These are phyloP conservation scores for Phaeosphaeria sp. DNA, from an alignment of 2,329 filamentous ascomycete species.

Conservation along the genomic window DNA sequence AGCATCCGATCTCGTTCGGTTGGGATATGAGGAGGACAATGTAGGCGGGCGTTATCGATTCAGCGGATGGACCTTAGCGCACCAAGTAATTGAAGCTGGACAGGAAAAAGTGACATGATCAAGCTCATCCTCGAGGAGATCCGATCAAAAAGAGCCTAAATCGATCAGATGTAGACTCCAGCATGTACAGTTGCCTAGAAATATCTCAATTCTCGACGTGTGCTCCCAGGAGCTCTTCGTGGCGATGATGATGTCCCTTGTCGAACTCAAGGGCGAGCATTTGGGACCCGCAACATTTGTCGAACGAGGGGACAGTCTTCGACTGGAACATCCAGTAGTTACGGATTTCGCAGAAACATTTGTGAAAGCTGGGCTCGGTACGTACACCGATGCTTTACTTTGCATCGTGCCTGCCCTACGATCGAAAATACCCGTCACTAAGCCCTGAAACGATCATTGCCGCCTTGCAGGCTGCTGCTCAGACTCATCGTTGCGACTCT, in stretches of 20 bases:
- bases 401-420: neutral
- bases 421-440: neutral
- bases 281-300: neutral
- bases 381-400: neutral
- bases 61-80: no score
- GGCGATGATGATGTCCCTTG: neutral
- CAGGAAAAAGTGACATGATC: no score
- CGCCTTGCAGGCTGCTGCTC: neutral
- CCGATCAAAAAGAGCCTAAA: neutral
- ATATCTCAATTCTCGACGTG: neutral
- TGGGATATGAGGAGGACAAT: no score
- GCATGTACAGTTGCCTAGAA: neutral
- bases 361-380: neutral
- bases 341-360: neutral
- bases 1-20: no score
- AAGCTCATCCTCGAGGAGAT: no score
- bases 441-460: neutral
- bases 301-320: neutral
- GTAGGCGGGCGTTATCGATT: no score
- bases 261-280: no score
- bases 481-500: neutral
- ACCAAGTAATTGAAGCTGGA: no score
- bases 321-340: neutral
- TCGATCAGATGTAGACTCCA: neutral
- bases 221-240: neutral